phyloP scores from a whole-genome alignment of 129 eudicot species.

The Erigeron canadensis region DNA sequence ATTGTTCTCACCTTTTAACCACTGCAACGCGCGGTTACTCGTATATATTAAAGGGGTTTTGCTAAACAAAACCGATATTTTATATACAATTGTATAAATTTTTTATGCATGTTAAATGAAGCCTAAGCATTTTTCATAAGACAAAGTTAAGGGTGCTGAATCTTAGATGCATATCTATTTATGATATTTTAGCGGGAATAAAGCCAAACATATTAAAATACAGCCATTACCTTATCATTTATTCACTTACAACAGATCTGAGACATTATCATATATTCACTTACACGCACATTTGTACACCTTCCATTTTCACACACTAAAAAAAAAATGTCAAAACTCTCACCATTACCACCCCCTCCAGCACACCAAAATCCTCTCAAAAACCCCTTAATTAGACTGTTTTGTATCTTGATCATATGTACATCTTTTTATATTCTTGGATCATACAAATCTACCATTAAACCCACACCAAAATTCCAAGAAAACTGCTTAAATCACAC shows the following conservation, averaged over 20 bases:
- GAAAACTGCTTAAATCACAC: conserved; percentile 11
- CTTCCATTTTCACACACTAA: conserved; percentile 31
- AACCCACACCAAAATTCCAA: conserved; percentile 6
- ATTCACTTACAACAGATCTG: conserved; percentile 1
- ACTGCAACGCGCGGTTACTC: too few species aligned
- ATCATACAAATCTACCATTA: conserved; percentile 34
- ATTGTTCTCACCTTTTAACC: too few species aligned
- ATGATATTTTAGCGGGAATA: conserved; percentile 30
- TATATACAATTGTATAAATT: too few species aligned
- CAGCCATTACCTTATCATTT: conserved; percentile 3
- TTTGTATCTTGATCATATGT: conserved; percentile 27
- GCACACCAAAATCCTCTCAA: conserved; percentile 23
- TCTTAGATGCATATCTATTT: not conserved
- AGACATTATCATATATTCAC: too few species aligned
- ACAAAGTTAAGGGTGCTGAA: conserved; percentile 4
- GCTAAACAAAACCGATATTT: too few species aligned
- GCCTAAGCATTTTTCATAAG: too few species aligned
- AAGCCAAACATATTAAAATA: conserved; percentile 17
- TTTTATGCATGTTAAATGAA: too few species aligned
- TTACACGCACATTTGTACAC: conserved; percentile 33
- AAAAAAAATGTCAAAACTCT: conserved; percentile 31
- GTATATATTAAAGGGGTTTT: too few species aligned
- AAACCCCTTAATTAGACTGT: conserved; percentile 31
- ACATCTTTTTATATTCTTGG: conserved; percentile 39
- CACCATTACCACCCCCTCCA: conserved; percentile 20